Conservation (phyloP, 2,329 filamentous ascomycete species). For the Blastomyces gilchristii region DNA sequence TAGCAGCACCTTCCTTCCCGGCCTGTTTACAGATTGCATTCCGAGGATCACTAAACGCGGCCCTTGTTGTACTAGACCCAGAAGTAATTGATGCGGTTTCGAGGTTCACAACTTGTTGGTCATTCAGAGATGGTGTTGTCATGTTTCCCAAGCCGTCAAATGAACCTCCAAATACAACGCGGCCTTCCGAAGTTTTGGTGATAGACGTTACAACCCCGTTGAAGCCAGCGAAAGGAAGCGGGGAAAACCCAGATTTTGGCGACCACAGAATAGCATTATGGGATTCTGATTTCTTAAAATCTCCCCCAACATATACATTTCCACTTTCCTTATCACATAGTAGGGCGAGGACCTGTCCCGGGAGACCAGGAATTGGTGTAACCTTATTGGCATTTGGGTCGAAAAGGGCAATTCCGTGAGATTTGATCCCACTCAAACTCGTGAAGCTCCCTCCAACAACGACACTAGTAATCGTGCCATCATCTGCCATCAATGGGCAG, state of each 20-base stretch:
- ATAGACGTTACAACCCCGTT: conserved; percentile 88
- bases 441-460: conserved; percentile 94
- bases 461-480: conserved; percentile 60
- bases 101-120: conserved; percentile 74
- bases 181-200: conserved; percentile 63
- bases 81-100: conserved; percentile 63
- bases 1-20: conserved; percentile 57
- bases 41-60: conserved; percentile 62
- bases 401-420: conserved; percentile 70
- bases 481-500: conserved; percentile 62
- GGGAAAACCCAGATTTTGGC: conserved; percentile 57
- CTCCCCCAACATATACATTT: conserved; percentile 85
- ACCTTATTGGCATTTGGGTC: conserved; percentile 61
- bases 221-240: conserved; percentile 84
- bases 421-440: conserved; percentile 65
- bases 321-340: conserved; percentile 67
- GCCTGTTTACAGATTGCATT: conserved; percentile 71
- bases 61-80: conserved; percentile 48
- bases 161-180: conserved; percentile 82
- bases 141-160: conserved; percentile 84
- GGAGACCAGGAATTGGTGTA: conserved; percentile 66
- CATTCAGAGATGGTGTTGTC: conserved; percentile 47
- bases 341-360: conserved; percentile 70
- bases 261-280: conserved; percentile 84
- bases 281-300: conserved; percentile 68